Base-by-base conservation (phyloP, 2,329 filamentous ascomycete species). In the Cladosporium oxysporum region DNA sequence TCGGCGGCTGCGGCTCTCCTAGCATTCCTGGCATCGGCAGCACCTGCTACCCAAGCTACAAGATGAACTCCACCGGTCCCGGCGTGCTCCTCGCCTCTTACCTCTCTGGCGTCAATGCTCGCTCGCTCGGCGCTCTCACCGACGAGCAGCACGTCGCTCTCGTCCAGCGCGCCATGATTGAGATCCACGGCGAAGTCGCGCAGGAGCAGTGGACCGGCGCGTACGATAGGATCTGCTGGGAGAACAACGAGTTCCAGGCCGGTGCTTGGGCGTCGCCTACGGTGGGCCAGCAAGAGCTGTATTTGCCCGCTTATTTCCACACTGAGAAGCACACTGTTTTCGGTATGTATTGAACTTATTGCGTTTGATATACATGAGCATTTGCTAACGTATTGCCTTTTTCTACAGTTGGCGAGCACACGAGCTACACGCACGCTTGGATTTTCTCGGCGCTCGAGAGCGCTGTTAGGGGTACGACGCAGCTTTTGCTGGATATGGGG, bases 351-450 rank as follows among this genome's bases (percentile, higher is more conserved):
- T 41, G 8, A 6, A 2, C 21, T 18, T 6, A 8, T 44, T 59
- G 35, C 29, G 16, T 12, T 41, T 26, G 23, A 26, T 26, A 26
- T 26, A 26, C 23, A 12, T 28, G 10, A 26, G 53, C 4, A 1
- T 2, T 35, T 58, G 35, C 57, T 59, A 59, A 59, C 21, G 6
- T 16, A 21, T 16, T 26, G 0, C 5, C 6, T 23, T n/a, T 33
- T 57, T n/a, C 3, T 21, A 21, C 5, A 58, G 57, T 75, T 1
- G 73, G 73, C 2, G 89, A 91, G 75, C 88, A 91, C 73, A 91
- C 89, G 0, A 86, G 84, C 7, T 90, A 88, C 73, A 92, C 89
- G 0, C 89, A 91, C 72, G 88, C 88, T 1, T 91, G 88, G 88
- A 89, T 90, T 59, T 84, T 85, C 35, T 86, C 84, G 2, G 89